Percentiles rank a stretch among this genome's conserved stretches.
Evolutionary conservation across 306 rosid species (phyloP).

Genomic region (Sphenostylis stenocarpa): DNA sequence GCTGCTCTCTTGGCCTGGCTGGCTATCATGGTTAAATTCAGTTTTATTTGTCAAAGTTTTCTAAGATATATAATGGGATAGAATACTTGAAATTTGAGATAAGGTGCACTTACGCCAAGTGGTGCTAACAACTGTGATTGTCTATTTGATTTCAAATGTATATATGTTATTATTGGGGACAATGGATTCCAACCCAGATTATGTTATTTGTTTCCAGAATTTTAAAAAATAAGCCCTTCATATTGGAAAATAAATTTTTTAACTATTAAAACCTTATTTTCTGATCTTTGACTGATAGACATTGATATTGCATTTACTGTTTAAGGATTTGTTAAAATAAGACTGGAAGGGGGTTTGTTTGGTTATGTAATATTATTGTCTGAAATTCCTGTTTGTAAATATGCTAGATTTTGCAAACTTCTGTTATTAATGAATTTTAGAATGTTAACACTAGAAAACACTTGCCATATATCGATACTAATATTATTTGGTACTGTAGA

Average conservation of each 20-base stretch:
- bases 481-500: slow-evolving; percentile 24
- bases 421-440: background rate
- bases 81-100: background rate
- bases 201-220: background rate
- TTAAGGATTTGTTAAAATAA: slow-evolving; percentile 20
- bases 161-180: background rate
- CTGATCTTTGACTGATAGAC: background rate
- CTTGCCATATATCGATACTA: slow-evolving; percentile 11
- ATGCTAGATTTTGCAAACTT: slow-evolving; percentile 16
- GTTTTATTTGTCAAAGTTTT: background rate
- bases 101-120: background rate
- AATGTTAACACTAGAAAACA: slow-evolving; percentile 21
- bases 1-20: too few relatives aligned
- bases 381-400: background rate
- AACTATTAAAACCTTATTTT: background rate
- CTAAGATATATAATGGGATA: background rate
- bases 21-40: background rate
- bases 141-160: background rate
- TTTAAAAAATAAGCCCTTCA: background rate
- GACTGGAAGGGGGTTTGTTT: background rate
- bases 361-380: background rate
- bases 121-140: background rate
- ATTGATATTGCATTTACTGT: background rate
- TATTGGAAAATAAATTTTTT: background rate
- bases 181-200: background rate